Base-by-base conservation (phyloP, 352 stramenopile genomes). In the Pythium inflatum region DNA sequence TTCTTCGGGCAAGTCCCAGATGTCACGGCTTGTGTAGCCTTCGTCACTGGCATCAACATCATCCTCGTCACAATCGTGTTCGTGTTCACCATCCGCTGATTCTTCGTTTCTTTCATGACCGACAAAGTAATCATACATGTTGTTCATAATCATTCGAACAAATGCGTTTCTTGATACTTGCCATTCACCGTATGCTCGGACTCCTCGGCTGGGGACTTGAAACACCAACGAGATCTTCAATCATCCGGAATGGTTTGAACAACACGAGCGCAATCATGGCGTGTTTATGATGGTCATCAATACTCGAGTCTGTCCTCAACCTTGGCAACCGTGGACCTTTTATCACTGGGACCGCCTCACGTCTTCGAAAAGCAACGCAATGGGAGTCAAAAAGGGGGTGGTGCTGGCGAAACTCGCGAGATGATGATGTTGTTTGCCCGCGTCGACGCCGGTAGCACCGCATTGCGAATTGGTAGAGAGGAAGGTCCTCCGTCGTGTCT, bases 71-170 rank as follows among this genome's bases (percentile, higher is more conserved):
- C 20, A 12, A 8, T 63, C 36, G 41, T 53, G 60, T 28, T n/a
- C 28, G 31, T 13, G n/a, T 43, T 43, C 28, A n/a, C 22, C 50
- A 45, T 53, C 27, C 20, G 62, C 50, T 18, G 51, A 25, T 22
- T 24, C 51, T 49, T n/a, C n/a, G n/a, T n/a, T n/a, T n/a, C n/a
- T n/a, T n/a, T n/a, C n/a, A n/a, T 34, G 50, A 24, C 49, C 41
- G 24, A 24, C 13, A 38, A 62, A 56, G 20, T 69, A 69, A n/a
- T 69, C 62, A 27, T 69, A n/a, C 51, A 69, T 69, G 40, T 69
- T 69, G n/a, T 2, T 8, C 62, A 69, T 69, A 51, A 69, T 56
- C 6, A 24, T 2, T 46, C 31, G 18, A 5, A 28, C 28, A 41
- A 20, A 25, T 31, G 18, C 25, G 40, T 27, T 30, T 31, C 30